These are phyloP conservation scores for Nothomitra cinnamomea DNA, from an alignment of 2,329 filamentous ascomycete genomes.

Conservation along the genomic window DNA sequence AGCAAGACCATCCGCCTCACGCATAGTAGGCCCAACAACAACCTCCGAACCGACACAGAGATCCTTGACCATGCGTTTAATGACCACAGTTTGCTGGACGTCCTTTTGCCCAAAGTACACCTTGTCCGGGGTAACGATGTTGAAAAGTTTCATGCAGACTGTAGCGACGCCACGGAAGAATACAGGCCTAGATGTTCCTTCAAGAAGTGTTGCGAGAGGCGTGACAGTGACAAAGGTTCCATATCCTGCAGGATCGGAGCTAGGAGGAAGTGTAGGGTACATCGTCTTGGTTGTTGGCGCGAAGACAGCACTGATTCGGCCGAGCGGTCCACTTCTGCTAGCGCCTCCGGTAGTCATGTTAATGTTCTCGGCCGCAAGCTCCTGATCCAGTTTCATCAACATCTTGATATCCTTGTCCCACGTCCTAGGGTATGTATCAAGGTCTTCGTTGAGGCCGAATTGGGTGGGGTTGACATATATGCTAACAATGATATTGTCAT, in stretches of 20 bases:
- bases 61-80: conserved; percentile 73
- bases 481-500: conserved; percentile 74
- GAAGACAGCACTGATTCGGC: conserved; percentile 67
- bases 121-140: conserved; percentile 58
- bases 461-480: conserved; percentile 96
- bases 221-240: conserved; percentile 89
- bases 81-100: conserved; percentile 85
- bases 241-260: conserved; percentile 47
- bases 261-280: conserved; percentile 68
- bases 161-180: conserved; percentile 96
- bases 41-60: conserved; percentile 66
- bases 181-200: conserved; percentile 72
- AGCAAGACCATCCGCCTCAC: conserved; percentile 69
- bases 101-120: conserved; percentile 98
- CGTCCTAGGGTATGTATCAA: conserved; percentile 76
- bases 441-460: conserved; percentile 77
- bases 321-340: conserved; percentile 23
- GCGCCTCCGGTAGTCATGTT: conserved; percentile 14
- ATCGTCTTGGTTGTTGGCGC: conserved; percentile 68
- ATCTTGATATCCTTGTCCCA: conserved; percentile 61
- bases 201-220: conserved; percentile 62
- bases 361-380: conserved; percentile 38
- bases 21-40: conserved; percentile 53
- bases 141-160: conserved; percentile 87
- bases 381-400: conserved; percentile 49